A percentile compares a stretch with the other conserved stretches of the same genome.
phyloP scores from a whole-genome alignment of 768 basidiomycete genomes.

The Hysterangium stoloniferum region DNA sequence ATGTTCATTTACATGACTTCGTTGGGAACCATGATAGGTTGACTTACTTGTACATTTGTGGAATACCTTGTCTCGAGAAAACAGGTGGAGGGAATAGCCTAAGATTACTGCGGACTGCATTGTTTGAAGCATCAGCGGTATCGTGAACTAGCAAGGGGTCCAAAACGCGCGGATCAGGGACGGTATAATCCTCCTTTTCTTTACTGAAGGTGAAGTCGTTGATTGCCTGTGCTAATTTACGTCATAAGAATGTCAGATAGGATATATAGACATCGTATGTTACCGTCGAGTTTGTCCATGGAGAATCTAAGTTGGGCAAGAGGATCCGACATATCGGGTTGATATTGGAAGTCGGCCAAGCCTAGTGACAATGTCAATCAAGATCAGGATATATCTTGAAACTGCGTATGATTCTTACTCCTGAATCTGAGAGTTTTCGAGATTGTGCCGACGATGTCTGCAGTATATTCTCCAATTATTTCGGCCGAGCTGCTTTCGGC shows the following conservation, averaged over 20 bases:
- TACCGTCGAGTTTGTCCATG: slow-evolving; percentile 81
- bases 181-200: slow-evolving; percentile 57
- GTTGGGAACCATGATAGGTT: not conserved
- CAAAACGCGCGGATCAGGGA: slow-evolving; percentile 28
- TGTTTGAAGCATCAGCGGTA: slow-evolving; percentile 5
- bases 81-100: slow-evolving; percentile 82
- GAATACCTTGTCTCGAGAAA: slow-evolving; percentile 75
- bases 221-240: slow-evolving; percentile 60
- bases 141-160: slow-evolving; percentile 38
- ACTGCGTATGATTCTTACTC: slow-evolving; percentile 44
- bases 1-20: not conserved
- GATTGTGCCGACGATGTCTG: slow-evolving; percentile 66
- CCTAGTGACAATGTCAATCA: slow-evolving; percentile 36
- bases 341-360: slow-evolving; percentile 92
- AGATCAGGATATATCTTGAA: not conserved
- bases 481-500: slow-evolving; percentile 24
- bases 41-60: slow-evolving; percentile 72
- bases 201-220: slow-evolving; percentile 59
- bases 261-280: slow-evolving; percentile 14
- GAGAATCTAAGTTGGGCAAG: slow-evolving; percentile 59
- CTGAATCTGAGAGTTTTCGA: slow-evolving; percentile 83
- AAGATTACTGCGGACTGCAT: slow-evolving; percentile 42
- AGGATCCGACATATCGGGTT: slow-evolving; percentile 66
- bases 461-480: slow-evolving; percentile 57
- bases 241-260: slow-evolving; percentile 1